A percentile compares a stretch with the other conserved stretches of the same genome.
These are phyloP conservation scores for Epichloe uncinata DNA, from an alignment of 2,329 filamentous ascomycete genomes.

Conservation along the genomic window DNA sequence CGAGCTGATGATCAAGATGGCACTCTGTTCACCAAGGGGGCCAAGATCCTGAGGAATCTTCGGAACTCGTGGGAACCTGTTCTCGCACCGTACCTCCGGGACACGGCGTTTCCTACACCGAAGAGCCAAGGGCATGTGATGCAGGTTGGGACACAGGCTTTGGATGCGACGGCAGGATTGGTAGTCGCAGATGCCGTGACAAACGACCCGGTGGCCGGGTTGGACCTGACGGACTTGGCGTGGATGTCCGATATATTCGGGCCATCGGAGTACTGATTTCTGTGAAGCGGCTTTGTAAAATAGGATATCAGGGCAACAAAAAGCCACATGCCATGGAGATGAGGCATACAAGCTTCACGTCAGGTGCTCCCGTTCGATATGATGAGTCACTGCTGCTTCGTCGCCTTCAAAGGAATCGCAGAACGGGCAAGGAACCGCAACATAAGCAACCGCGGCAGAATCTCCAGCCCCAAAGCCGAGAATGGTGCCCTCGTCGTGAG, in stretches of 20 bases:
- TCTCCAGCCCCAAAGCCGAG: slow-evolving; percentile 4
- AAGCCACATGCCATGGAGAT: not conserved
- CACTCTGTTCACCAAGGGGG: slow-evolving; percentile 18
- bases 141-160: not conserved
- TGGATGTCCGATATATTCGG: slow-evolving; percentile 27
- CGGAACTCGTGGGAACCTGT: slow-evolving; percentile 23
- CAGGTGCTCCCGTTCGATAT: slow-evolving; percentile 36
- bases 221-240: slow-evolving; percentile 21
- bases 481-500: slow-evolving; percentile 14
- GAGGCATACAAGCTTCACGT: slow-evolving; percentile 1
- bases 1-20: slow-evolving; percentile 16
- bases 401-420: slow-evolving; percentile 56
- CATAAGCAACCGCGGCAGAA: not conserved
- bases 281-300: not conserved
- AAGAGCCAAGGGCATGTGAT: not conserved
- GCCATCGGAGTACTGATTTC: slow-evolving; percentile 20
- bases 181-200: slow-evolving; percentile 8
- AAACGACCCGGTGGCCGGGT: slow-evolving; percentile 10
- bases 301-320: not conserved
- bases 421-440: slow-evolving; percentile 42
- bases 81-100: slow-evolving; percentile 15
- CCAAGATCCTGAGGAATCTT: slow-evolving; percentile 23
- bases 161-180: slow-evolving; percentile 5
- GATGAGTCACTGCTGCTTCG: slow-evolving; percentile 52
- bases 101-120: not conserved